Evolutionary conservation across 2,329 filamentous ascomycete genomes (phyloP), one percentile per base, ranked within the genome.

Genomic region (Chaetomiaceae sp.): DNA sequence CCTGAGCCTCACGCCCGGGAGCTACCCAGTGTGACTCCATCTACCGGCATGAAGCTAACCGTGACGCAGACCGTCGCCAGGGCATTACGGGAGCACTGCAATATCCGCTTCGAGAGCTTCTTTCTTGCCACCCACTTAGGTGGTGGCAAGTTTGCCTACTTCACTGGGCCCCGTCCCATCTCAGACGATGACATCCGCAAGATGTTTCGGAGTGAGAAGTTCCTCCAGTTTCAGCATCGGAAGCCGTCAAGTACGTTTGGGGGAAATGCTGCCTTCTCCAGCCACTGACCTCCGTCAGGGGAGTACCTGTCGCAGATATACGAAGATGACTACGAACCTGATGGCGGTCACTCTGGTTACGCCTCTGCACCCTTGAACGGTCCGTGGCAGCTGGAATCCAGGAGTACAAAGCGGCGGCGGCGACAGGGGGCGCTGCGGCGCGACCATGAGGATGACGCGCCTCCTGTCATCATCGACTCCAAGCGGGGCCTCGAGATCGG

Each of bases 1-100:
- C 19, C 19, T 39, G 14, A 22, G 39, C 11, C 19, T n/a, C n/a
- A n/a, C 5, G 17, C n/a, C 2, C 11, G 4, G 4, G 31, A 11
- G 34, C 34, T 20, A 15, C 33, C 15, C 9, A n/a, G 20, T 22
- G 14, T 39, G 2, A 27, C 23, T 14, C 29, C 38, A n/a, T n/a
- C 19, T 12, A 3, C 6, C 15, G 20, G 39, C 15, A 31, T 23
- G 38, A 15, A 31, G 6, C 59, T 60, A 39, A 62, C 55, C 2
- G 3, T 20, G 34, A 25, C 23, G 20, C 50, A 64, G 59, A 76
- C 61, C n/a, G 79, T 83, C 31, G 74, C 75, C 31, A 72, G 75
- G 56, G 78, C 76, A 23, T 66, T 83, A 11, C 71, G 75, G n/a
- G 74, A 79, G 46, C 70, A 78, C 37, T 82, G 79, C 59, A 72